Evolutionary conservation across 352 stramenopile species (phyloP), one percentile per base, ranked within the genome.

Genomic region (Phytopythium cucurbitacearum): DNA sequence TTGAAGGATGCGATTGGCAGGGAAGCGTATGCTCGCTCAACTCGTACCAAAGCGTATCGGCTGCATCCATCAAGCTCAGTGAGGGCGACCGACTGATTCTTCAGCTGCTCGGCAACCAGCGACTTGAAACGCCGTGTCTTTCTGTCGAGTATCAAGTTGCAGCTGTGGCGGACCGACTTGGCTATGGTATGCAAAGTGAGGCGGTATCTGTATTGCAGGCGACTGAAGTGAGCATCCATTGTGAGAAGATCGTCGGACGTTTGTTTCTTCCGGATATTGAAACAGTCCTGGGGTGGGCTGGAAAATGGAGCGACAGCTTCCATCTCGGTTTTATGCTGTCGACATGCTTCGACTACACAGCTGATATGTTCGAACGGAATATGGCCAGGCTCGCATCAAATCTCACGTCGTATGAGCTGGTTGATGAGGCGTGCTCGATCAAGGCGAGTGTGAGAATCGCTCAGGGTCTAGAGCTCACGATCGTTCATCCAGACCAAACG

Each of bases 261-360:
- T 42, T 86, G 36, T 85, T 63, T 28, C 71, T 90, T 43, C 76
- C 79, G 33, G 57, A 67, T 36, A 48, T 89, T 5, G 49, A 62
- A 44, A 62, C 64, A 8, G 43, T 81, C 21, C 28, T 87, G 7
- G 21, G 55, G 4, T 88, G 75, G 71, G 11, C 71, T 45, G 48
- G 58, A 35, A 55, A 32, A 15, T 85, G 73, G 35, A 56, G 72
- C 16, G 70, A 82, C 36, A 64, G 56, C 7, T 85, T 74, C 49
- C 67, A 85, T 34, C 36, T 90, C 10, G 82, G 77, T 5, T 89
- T 80, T 53, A 69, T 92, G 40, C 48, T 88, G 41, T 85, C 77
- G 33, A 86, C 78, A 28, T 74, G 76, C 35, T 77, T 68, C 16
- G 82, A 77, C 9, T 92, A 92, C 52, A 60, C 76, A 48, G 36